A percentile compares a stretch with the other conserved stretches of the same genome.
phyloP scores from a whole-genome alignment of 2,329 filamentous ascomycete genomes.

The Phyllosticta capitalensis region DNA sequence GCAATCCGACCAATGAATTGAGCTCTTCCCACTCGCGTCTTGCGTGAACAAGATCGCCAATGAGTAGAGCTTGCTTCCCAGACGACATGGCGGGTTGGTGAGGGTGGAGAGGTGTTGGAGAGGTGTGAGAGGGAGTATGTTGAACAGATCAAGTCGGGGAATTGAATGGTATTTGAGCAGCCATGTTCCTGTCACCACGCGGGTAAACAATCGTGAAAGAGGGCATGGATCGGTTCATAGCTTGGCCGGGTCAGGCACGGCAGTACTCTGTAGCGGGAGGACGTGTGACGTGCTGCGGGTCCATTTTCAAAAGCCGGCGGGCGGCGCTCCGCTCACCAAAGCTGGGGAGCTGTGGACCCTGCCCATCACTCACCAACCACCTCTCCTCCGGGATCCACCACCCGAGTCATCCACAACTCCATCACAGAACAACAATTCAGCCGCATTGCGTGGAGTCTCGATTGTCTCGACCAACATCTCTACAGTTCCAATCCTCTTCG shows the following conservation, averaged over 20 bases:
- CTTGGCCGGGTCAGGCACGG: neutral
- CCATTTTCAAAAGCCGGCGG: neutral
- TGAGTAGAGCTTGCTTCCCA: constrained; percentile 32
- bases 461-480: neutral
- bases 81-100: neutral
- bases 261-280: neutral
- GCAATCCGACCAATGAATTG: constrained; percentile 21
- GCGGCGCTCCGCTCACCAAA: neutral
- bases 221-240: neutral
- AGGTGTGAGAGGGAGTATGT: neutral
- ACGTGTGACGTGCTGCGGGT: neutral
- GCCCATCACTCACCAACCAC: too few relatives aligned
- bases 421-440: neutral
- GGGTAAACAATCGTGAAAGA: neutral
- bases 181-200: neutral
- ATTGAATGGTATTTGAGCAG: neutral
- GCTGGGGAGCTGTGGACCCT: too few relatives aligned
- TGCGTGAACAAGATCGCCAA: constrained; percentile 36
- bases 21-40: constrained; percentile 38
- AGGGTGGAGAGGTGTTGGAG: neutral
- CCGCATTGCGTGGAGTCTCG: neutral
- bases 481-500: neutral
- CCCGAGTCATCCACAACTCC: too few relatives aligned
- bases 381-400: too few relatives aligned
- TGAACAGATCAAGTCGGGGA: neutral